Conservation (phyloP, 1,284 basidiomycete species). For the Kwoniella shivajii region DNA sequence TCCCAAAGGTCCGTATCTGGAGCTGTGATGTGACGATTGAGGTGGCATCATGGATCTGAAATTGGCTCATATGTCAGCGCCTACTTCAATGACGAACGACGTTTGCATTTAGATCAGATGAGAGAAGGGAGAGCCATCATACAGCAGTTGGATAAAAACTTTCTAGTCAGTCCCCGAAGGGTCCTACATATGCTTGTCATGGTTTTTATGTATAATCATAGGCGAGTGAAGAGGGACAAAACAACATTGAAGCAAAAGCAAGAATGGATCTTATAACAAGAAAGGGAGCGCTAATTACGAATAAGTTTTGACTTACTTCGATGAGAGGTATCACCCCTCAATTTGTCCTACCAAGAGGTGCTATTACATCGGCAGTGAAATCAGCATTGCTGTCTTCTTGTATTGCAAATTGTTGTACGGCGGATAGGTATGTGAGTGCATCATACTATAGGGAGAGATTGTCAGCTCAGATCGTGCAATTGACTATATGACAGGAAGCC, state of each 20-base stretch:
- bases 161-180: conserved; percentile 48
- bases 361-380: not conserved
- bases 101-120: not conserved
- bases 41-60: conserved; percentile 22
- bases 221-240: conserved; percentile 13
- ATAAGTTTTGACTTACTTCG: not conserved
- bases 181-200: conserved; percentile 56
- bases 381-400: conserved; percentile 2
- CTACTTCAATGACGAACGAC: not conserved
- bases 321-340: conserved; percentile 6
- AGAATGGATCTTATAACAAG: not conserved
- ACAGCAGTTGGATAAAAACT: conserved; percentile 32
- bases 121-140: conserved; percentile 31
- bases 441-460: conserved; percentile 24
- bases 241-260: not conserved
- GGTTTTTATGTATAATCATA: conserved; percentile 47
- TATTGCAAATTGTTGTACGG: too few relatives aligned
- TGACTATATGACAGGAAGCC: not conserved
- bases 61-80: not conserved
- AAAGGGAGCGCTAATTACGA: not conserved
- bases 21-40: not conserved
- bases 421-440: conserved; percentile 21
- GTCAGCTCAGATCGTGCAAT: conserved; percentile 9
- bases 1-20: not conserved
- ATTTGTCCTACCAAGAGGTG: conserved; percentile 1